Conservation (phyloP, 73 alveolate genomes). For the Paramecium biaurelia region DNA sequence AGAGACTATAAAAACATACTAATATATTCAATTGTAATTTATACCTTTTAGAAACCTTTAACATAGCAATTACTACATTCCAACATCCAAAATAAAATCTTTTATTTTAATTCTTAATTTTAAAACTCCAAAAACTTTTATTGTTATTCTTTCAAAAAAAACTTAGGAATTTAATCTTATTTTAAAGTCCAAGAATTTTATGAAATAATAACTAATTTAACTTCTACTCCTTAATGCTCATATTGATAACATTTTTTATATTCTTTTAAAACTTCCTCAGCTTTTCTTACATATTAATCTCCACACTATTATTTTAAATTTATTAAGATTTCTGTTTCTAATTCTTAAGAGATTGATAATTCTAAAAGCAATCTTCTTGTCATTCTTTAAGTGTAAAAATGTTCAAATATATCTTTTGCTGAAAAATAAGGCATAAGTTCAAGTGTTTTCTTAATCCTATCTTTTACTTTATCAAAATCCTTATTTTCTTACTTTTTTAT, state of each 20-base stretch:
- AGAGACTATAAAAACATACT: not conserved
- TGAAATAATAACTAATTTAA: not conserved
- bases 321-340: constrained; percentile 50
- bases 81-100: not conserved
- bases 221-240: not conserved
- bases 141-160: not conserved
- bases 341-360: constrained; percentile 60
- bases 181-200: constrained; percentile 25
- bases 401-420: constrained; percentile 76
- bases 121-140: not conserved
- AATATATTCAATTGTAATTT: not conserved
- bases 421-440: constrained; percentile 64
- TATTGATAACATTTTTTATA: constrained; percentile 47
- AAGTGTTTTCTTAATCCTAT: constrained; percentile 58
- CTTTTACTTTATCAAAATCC: constrained; percentile 63
- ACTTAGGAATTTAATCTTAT: not conserved
- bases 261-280: constrained; percentile 72
- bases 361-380: constrained; percentile 67
- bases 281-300: constrained; percentile 69
- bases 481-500: not conserved
- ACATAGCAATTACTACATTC: not conserved
- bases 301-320: constrained; percentile 69
- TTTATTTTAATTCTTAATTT: not conserved
- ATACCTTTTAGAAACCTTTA: not conserved
- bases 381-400: constrained; percentile 65